Conservation (phyloP, 2,329 filamentous ascomycete genomes). For the Penicillium rolfsii region DNA sequence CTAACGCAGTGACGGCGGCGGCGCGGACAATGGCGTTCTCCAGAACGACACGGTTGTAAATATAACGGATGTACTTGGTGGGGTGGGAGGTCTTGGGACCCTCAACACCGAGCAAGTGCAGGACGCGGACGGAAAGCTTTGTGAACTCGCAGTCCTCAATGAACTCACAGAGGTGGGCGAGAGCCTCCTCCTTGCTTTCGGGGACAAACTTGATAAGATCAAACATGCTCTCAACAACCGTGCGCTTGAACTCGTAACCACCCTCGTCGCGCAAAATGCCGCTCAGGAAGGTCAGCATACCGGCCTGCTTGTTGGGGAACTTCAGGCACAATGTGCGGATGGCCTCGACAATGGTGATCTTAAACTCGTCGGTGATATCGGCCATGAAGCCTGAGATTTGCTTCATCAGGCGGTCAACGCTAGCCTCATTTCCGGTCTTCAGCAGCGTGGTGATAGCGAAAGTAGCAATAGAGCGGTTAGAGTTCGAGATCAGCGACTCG, state of each 20-base stretch:
- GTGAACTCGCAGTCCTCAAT: conserved; percentile 99
- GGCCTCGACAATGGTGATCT: conserved; percentile 99
- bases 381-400: conserved; percentile 98
- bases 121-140: conserved; percentile 91
- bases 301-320: conserved; percentile 96
- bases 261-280: conserved; percentile 96
- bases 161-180: conserved; percentile 96
- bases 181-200: conserved; percentile 76
- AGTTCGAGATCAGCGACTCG: conserved; percentile 93
- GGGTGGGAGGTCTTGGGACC: conserved; percentile 93
- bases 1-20: conserved; percentile 90
- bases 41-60: conserved; percentile 96
- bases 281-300: conserved; percentile 95
- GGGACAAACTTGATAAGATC: conserved; percentile 99
- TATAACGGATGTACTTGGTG: conserved; percentile 98
- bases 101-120: conserved; percentile 91
- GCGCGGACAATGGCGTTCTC: conserved; percentile 96
- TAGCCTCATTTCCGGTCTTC: conserved; percentile 97
- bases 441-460: conserved; percentile 97
- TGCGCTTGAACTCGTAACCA: conserved; percentile 96
- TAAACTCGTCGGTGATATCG: conserved; percentile 98
- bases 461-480: conserved; percentile 94
- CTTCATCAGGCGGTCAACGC: conserved; percentile 96
- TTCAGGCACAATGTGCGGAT: conserved; percentile 96
- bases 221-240: conserved; percentile 98